These are phyloP conservation scores for Zelopaecilomyces penicillatus DNA, from an alignment of 2,329 filamentous ascomycete genomes.

Conservation along the genomic window DNA sequence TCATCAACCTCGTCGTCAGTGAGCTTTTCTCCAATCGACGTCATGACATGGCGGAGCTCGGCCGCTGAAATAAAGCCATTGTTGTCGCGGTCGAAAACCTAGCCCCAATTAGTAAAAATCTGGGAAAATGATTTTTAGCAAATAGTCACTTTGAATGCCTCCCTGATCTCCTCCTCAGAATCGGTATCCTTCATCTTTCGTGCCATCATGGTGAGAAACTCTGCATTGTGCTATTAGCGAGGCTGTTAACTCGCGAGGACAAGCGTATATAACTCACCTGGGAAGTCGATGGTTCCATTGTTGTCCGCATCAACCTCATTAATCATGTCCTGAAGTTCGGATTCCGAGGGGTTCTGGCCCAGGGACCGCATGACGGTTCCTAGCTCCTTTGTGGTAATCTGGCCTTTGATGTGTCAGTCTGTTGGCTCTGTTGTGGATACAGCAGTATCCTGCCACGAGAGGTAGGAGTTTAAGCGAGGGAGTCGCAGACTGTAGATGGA, in stretches of 20 bases:
- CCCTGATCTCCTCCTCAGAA: slow-evolving; percentile 82
- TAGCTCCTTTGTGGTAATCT: slow-evolving; percentile 87
- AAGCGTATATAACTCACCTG: slow-evolving; percentile 48
- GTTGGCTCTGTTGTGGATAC: background rate
- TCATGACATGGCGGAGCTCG: slow-evolving; percentile 85
- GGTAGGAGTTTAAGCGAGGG: background rate
- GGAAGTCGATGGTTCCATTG: slow-evolving; percentile 88
- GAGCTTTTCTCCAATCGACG: slow-evolving; percentile 83
- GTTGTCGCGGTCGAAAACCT: slow-evolving; percentile 82
- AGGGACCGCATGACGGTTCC: slow-evolving; percentile 87
- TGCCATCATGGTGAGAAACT: slow-evolving; percentile 90
- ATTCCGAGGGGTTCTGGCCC: slow-evolving; percentile 83
- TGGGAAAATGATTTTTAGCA: background rate
- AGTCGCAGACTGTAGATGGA: background rate
- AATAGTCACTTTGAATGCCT: slow-evolving; percentile 69
- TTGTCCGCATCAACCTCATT: slow-evolving; percentile 90
- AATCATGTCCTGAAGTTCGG: slow-evolving; percentile 88
- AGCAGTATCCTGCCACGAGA: background rate
- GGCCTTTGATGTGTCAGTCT: slow-evolving; percentile 43
- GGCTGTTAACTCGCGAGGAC: background rate
- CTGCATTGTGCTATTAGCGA: slow-evolving; percentile 32
- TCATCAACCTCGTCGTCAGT: slow-evolving; percentile 86
- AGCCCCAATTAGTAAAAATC: background rate
- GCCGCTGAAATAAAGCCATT: slow-evolving; percentile 87
- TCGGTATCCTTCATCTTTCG: slow-evolving; percentile 93